phyloP scores from a whole-genome alignment of 1,139 yeast genomes.

The Meyerozyma smithsonii region DNA sequence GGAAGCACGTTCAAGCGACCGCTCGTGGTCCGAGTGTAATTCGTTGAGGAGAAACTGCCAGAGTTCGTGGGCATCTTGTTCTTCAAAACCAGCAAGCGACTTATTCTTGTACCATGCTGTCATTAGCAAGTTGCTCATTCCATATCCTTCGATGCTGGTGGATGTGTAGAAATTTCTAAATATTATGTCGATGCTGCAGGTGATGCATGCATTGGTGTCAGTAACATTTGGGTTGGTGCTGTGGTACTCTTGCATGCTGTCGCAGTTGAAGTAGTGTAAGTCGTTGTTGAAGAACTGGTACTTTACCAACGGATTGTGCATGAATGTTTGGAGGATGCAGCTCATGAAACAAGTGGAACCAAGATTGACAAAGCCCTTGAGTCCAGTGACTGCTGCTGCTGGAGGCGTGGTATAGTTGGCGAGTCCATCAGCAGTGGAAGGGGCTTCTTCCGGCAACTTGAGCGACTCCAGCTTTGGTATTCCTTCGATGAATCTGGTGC shows the following conservation, averaged over 20 bases:
- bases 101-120: constrained; percentile 84
- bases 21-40: constrained; percentile 55
- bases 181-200: constrained; percentile 80
- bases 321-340: constrained; percentile 74
- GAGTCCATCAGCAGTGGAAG: constrained; percentile 2
- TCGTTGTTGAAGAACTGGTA: constrained; percentile 73
- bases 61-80: constrained; percentile 97
- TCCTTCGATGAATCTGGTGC: constrained; percentile 26
- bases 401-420: constrained; percentile 43
- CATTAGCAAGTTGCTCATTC: constrained; percentile 65
- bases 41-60: constrained; percentile 88
- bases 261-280: constrained; percentile 40
- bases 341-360: constrained; percentile 98
- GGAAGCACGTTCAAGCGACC: constrained; percentile 15
- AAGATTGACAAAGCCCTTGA: constrained; percentile 85
- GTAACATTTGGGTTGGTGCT: constrained; percentile 25
- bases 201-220: constrained; percentile 54
- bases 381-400: constrained; percentile 62
- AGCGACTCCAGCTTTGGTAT: not conserved
- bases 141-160: constrained; percentile 57
- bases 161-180: constrained; percentile 62
- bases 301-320: constrained; percentile 84
- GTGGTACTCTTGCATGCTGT: constrained; percentile 14
- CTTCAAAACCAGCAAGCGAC: constrained; percentile 88
- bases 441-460: not conserved